Evolutionary conservation across 371 early-diverging fungal species (phyloP).

Genomic region (Chytridium lagenaria): DNA sequence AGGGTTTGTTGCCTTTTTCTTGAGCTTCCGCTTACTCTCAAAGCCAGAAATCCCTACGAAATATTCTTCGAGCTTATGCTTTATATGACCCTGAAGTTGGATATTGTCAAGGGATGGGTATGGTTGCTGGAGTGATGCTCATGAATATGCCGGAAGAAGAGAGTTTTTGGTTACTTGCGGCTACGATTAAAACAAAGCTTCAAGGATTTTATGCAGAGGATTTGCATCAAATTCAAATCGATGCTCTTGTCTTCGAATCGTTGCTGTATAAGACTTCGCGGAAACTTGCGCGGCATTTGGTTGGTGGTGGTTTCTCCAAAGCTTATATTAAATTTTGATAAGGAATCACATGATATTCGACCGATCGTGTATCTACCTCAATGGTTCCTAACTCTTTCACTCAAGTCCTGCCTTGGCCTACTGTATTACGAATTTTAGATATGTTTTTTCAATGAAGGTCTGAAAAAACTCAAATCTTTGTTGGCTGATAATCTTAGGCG

Average conservation of each 20-base stretch:
- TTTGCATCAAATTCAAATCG: slow-evolving; percentile 76
- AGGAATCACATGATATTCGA: slow-evolving; percentile 72
- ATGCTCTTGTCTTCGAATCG: slow-evolving; percentile 85
- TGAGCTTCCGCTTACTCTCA: slow-evolving; percentile 13
- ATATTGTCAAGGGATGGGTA: slow-evolving; percentile 97
- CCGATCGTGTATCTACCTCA: slow-evolving; percentile 90
- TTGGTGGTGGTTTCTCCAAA: slow-evolving; percentile 29
- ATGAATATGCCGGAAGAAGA: slow-evolving; percentile 89
- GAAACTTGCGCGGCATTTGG: slow-evolving; percentile 76
- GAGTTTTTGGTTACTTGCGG: slow-evolving; percentile 86
- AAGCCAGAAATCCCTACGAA: slow-evolving; percentile 51
- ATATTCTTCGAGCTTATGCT: slow-evolving; percentile 85
- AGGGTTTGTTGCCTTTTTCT: no score
- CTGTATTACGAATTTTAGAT: slow-evolving; percentile 93
- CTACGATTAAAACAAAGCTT: slow-evolving; percentile 76
- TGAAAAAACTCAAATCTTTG: not conserved
- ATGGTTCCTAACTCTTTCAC: slow-evolving; percentile 96
- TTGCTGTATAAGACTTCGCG: slow-evolving; percentile 76
- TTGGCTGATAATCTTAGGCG: slow-evolving; percentile 11
- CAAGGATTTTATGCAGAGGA: slow-evolving; percentile 80
- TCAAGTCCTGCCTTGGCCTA: slow-evolving; percentile 87
- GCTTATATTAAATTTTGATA: not conserved
- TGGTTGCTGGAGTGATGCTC: slow-evolving; percentile 87
- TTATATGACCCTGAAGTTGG: slow-evolving; percentile 88
- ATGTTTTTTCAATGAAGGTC: slow-evolving; percentile 85